Evolutionary conservation across 2,329 filamentous ascomycete genomes (phyloP), one percentile per base, ranked within the genome.

Genomic region (Plectosphaerella cucumerina): DNA sequence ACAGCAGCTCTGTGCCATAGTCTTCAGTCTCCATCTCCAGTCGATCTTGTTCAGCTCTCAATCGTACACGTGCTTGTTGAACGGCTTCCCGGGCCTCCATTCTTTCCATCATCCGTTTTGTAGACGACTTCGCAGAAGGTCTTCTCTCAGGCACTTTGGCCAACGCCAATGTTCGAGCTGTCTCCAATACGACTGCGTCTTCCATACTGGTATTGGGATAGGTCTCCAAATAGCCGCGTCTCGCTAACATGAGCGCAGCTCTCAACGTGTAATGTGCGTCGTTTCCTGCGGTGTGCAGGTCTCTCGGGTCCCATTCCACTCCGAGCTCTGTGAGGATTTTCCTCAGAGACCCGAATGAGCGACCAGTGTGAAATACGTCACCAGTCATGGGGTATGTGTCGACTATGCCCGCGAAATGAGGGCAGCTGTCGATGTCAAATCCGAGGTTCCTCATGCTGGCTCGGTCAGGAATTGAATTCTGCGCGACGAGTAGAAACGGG

Each of bases 221-320:
- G 22, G 26, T n/a, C 23, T 45, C 22, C 23, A 45, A 23, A 17
- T 45, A 45, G 2, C 44, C 44, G 6, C 44, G 44, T 18, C 33
- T 14, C 3, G 44, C 11, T 10, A 45, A n/a, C 5, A 33, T 14
- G 3, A 45, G 44, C 2, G 94, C 80, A 8, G 84, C 86, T 54
- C 86, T 84, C 55, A 96, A 69, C 0, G 90, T 93, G 64, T 87
- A 94, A 1, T 84, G 79, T 0, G 91, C 90, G 63, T 96, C 91
- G 57, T 96, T 96, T 2, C 91, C 85, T 0, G 86, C 91, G 62
- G 96, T 96, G 67, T 96, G 91, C n/a, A 93, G 73, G 58, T 87
- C 44, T 12, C 44, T 23, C 3, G 2, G 14, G 22, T 45, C 18
- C 22, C 11, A 31, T 12, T 34, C 23, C 23, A 45, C 22, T 4